Evolutionary conservation across 2,329 filamentous ascomycete species (phyloP), one percentile per base, ranked within the genome.

Genomic region (Pseudogymnoascus sp.): DNA sequence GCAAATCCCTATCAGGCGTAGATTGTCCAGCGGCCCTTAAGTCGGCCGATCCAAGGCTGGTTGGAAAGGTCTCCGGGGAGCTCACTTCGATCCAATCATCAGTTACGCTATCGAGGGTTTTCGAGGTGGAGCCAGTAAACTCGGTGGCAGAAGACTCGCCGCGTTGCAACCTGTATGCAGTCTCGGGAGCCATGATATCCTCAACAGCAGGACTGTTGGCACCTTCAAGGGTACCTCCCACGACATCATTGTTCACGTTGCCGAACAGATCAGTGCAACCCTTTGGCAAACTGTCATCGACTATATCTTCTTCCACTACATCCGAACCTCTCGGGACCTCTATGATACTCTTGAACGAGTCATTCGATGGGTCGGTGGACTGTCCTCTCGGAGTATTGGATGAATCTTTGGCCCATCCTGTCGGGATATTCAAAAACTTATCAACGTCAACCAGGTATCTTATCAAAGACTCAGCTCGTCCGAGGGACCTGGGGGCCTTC

Each of bases 41-140:
- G n/a, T 11, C n/a, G n/a, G n/a, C 46, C 11, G 12, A 28, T 34
- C n/a, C 50, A 18, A 6, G 46, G n/a, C 25, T 16, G 3, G 46
- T 7, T 18, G 46, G 10, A 18, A 12, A 6, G 4, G 50, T 11
- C 28, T 34, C 50, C 2, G 12, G 10, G 28, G 16, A 36, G 50
- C 50, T 56, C 11, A 56, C n/a, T 56, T 56, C 50, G 50, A 56
- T 21, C 50, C 50, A 56, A 34, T 56, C 28, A 56, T 36, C 50
- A 16, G 50, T 11, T 14, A 56, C 34, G 50, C 16, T 34, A 12
- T 56, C 50, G 6, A 56, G 28, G 8, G 28, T 16, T 56, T 56
- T 56, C 4, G 50, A 36, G n/a, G 28, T 56, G 4, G 50, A 34
- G 28, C 21, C 28, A 21, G 16, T 10, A 56, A 56, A 56, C 7